Conservation (phyloP, 2,329 filamentous ascomycete species). For the Ceratocystis albifundus region DNA sequence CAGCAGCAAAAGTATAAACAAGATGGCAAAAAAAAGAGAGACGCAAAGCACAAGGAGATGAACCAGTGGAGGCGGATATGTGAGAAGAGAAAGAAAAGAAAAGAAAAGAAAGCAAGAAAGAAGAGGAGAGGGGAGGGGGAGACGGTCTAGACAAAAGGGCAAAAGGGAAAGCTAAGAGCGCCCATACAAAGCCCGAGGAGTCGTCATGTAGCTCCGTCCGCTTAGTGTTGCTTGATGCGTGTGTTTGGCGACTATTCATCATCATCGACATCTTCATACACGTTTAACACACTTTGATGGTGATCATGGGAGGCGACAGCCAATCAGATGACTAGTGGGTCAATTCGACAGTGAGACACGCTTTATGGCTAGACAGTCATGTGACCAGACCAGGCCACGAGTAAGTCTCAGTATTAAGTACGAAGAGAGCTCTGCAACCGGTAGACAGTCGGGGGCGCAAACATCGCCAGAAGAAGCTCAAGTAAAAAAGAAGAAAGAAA, state of each 20-base stretch:
- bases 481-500: too few relatives aligned
- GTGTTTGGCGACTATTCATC: not conserved
- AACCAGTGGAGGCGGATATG: not conserved
- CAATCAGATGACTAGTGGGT: too few relatives aligned
- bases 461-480: too few relatives aligned
- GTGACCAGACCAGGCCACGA: too few relatives aligned
- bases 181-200: too few relatives aligned
- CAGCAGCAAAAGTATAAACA: not conserved
- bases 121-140: not conserved
- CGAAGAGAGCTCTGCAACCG: too few relatives aligned
- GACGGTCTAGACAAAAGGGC: not conserved
- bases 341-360: too few relatives aligned
- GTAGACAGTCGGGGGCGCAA: not conserved
- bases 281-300: conserved; percentile 3
- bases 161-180: not conserved
- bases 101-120: not conserved
- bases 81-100: not conserved
- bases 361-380: too few relatives aligned
- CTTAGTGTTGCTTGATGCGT: too few relatives aligned
- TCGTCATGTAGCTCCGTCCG: too few relatives aligned
- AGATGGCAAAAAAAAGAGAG: not conserved
- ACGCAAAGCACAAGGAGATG: not conserved
- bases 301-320: not conserved
- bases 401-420: too few relatives aligned
- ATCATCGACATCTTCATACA: conserved; percentile 2